Evolutionary conservation across 208 protist species (phyloP), one percentile per base, ranked within the genome.

Genomic region (Trypanosoma scelopori): DNA sequence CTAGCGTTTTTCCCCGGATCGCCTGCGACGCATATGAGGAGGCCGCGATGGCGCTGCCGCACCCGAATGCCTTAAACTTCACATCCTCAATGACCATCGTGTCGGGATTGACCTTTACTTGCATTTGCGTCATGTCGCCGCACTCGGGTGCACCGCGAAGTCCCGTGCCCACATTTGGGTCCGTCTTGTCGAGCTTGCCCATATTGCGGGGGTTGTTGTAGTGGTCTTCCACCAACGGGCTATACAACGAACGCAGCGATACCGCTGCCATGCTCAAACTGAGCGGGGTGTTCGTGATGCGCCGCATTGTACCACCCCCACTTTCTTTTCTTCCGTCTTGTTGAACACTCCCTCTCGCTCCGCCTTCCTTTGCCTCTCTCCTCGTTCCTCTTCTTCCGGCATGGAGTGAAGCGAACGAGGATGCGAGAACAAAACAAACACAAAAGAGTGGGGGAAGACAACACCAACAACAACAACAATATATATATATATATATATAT

Each of bases 31-130:
- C 98, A 25, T 99, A 95, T 0, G 96, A 99, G 7, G 89, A 98
- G 22, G 85, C 89, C 0, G 98, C 98, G 65, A 99, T 99, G 32
- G 99, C 99, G 43, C 98, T 99, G 23, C 98, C 98, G 78, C 99
- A 99, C 50, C 99, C 99, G 79, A 99, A 99, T 0, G 98, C 99
- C 82, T 99, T 99, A 73, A 99, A 99, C 66, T 91, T 91, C 18
- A 98, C 97, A 72, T 99, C 94, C 32, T 91, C 85, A 55, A 99
- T 98, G 22, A 91, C 69, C 25, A 91, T 76, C 13, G 87, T 92
- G 32, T 97, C 84, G 12, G 92, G 87, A 68, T 97, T 96, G 12
- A 98, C 84, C 74, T 97, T 95, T 18, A 99, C 84, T 76, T 99
- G 97, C 69, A 99, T 94, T 78, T 99, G 97, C 72, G 99, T 98